Conservation (phyloP, 2,329 filamentous ascomycete genomes). For the Hypomyces rosellus region DNA sequence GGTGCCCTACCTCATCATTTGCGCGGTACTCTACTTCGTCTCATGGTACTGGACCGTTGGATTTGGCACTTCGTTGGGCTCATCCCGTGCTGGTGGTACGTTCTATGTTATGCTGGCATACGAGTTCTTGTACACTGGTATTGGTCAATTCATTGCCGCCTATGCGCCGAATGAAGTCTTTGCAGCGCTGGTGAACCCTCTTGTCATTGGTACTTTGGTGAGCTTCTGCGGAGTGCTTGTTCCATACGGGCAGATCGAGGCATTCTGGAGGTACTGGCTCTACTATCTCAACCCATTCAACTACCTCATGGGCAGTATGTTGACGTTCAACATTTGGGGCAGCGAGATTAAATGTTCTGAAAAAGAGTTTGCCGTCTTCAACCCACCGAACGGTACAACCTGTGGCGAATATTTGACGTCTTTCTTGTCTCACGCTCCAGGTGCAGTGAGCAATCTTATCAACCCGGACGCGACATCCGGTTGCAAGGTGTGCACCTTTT, state of each 20-base stretch:
- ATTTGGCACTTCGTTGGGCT: conserved; percentile 31
- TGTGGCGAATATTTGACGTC: conserved; percentile 51
- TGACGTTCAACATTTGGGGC: conserved; percentile 46
- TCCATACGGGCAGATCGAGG: conserved; percentile 54
- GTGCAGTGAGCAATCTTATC: conserved; percentile 43
- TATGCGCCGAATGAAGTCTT: conserved; percentile 57
- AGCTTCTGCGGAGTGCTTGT: conserved; percentile 72
- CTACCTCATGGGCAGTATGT: conserved; percentile 52
- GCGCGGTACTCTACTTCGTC: conserved; percentile 44
- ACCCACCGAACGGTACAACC: conserved; percentile 44
- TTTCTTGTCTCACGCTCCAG: conserved; percentile 42
- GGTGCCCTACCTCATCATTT: conserved; percentile 39
- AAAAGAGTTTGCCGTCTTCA: conserved; percentile 44
- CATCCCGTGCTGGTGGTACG: conserved; percentile 42
- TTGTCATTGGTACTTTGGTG: conserved; percentile 53
- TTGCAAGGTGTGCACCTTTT: conserved; percentile 58
- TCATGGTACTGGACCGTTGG: conserved; percentile 56
- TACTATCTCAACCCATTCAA: conserved; percentile 57
- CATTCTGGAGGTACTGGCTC: conserved; percentile 64
- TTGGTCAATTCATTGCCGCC: conserved; percentile 58
- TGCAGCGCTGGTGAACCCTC: conserved; percentile 50
- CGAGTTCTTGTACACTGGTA: conserved; percentile 54
- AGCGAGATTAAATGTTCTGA: conserved; percentile 39
- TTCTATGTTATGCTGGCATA: conserved; percentile 53
- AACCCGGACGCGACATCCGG: conserved; percentile 51